Evolutionary conservation across 1,139 yeast genomes (phyloP), one percentile per base, ranked within the genome.

Genomic region (Zygoascus hellenicus): DNA sequence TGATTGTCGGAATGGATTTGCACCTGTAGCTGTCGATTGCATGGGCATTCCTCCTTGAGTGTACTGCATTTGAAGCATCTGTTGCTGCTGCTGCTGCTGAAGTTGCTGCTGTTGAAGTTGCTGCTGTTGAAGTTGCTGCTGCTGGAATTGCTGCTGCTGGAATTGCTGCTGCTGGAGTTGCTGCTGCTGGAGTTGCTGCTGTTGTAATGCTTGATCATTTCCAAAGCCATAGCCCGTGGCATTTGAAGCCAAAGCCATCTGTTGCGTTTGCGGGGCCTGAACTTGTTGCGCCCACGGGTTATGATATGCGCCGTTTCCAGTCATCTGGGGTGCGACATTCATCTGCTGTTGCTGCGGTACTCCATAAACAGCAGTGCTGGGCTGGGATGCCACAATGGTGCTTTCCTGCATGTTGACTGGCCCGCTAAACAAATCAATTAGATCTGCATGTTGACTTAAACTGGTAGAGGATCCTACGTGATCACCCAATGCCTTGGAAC

Each of bases 391-490:
- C 32, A 43, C 40, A 17, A 30, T 38, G 29, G 49, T 5, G 19
- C 49, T 47, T 17, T 52, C 56, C 38, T 54, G 58, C 19, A 51
- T 55, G 19, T 51, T 50, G 41, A 58, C 48, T 28, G 51, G 46
- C n/a, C 54, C 51, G n/a, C 45, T 42, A 35, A 58, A 57, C 37
- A 59, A 49, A 38, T 56, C 58, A 11, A 52, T 52, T 35, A 58
- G 47, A 41, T 58, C 59, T 31, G 16, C 28, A 35, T 10, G 35
- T 22, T 16, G 16, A 16, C 32, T 13, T 10, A 36, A n/a, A 6
- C 35, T 58, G 59, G 37, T 15, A 14, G 6, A 15, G 9, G 37
- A 31, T 5, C 33, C 33, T 3, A 15, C 9, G 3, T 14, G 19
- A 9, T 29, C 38, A 11, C 17, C 46, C 9, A 16, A 22, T 6